Conservation (phyloP, 345 rosid species). For the Gossypium arboreum region DNA sequence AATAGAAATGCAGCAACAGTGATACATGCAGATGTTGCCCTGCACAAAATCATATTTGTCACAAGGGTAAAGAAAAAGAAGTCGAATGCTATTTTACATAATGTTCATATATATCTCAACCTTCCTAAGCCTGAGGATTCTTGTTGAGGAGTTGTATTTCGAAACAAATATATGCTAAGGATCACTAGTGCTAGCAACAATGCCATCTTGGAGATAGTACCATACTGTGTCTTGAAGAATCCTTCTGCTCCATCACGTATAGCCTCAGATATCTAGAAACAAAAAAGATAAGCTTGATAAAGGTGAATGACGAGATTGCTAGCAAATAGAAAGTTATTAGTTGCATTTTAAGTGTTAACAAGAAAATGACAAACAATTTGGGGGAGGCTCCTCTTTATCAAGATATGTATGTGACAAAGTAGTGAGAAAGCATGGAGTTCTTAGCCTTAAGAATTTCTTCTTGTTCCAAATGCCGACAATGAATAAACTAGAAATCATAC, state of each 20-base stretch:
- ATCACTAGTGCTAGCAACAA: slow-evolving; percentile 79
- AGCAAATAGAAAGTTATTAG: not conserved
- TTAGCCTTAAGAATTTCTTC: not conserved
- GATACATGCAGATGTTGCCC: slow-evolving; percentile 77
- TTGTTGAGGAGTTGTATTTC: slow-evolving; percentile 87
- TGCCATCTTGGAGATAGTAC: slow-evolving; percentile 97
- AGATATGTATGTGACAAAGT: not conserved
- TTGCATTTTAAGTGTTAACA: not conserved
- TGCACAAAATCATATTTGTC: slow-evolving; percentile 33
- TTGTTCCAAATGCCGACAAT: not conserved
- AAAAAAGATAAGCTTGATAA: slow-evolving; percentile 29
- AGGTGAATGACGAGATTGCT: slow-evolving; percentile 10
- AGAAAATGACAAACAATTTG: not conserved
- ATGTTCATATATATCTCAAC: slow-evolving; percentile 32
- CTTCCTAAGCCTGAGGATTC: slow-evolving; percentile 97
- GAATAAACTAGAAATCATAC: not conserved
- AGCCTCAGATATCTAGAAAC: slow-evolving; percentile 90
- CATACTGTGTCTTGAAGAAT: slow-evolving; percentile 94
- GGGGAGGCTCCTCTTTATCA: not conserved
- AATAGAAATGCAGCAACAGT: slow-evolving; percentile 93
- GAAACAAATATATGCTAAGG: slow-evolving; percentile 80
- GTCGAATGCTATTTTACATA: slow-evolving; percentile 7
- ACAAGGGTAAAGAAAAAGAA: not conserved
- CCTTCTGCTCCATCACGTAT: slow-evolving; percentile 99
- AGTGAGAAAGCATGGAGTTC: not conserved